These are phyloP conservation scores for Knufia fluminis DNA, from an alignment of 2,329 filamentous ascomycete genomes.

Conservation along the genomic window DNA sequence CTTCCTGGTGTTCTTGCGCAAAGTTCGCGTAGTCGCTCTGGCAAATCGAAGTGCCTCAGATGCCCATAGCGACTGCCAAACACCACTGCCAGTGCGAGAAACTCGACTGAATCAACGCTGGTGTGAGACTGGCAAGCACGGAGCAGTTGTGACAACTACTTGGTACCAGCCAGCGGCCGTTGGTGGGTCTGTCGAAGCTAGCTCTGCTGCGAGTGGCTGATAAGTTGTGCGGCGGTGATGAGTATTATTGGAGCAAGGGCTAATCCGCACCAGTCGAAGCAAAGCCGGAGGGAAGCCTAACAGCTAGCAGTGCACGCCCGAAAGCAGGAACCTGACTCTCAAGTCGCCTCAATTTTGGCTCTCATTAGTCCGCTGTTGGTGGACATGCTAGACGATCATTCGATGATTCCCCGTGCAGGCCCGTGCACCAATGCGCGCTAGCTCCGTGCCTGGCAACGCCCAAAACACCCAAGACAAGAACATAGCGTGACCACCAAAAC, in stretches of 20 bases:
- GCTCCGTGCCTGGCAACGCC: neutral
- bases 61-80: too few species aligned
- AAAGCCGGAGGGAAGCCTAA: neutral
- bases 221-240: conserved; percentile 5
- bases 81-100: too few species aligned
- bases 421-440: neutral
- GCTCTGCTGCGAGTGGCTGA: too few species aligned
- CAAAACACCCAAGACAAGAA: neutral
- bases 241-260: conserved; percentile 4
- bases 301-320: neutral
- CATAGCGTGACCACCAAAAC: neutral
- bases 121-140: neutral
- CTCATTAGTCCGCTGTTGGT: neutral
- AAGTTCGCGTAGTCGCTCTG: too few species aligned
- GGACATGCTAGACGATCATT: neutral
- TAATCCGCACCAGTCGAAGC: neutral
- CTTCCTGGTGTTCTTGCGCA: too few species aligned
- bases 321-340: conserved; percentile 4
- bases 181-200: neutral
- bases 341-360: neutral
- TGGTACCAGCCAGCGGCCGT: neutral
- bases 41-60: neutral
- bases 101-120: too few species aligned
- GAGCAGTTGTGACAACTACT: conserved; percentile 2
- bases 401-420: conserved; percentile 3